Evolutionary conservation across 179 eudicot species (phyloP), one percentile per base, ranked within the genome.

Genomic region (Spergularia azorica): DNA sequence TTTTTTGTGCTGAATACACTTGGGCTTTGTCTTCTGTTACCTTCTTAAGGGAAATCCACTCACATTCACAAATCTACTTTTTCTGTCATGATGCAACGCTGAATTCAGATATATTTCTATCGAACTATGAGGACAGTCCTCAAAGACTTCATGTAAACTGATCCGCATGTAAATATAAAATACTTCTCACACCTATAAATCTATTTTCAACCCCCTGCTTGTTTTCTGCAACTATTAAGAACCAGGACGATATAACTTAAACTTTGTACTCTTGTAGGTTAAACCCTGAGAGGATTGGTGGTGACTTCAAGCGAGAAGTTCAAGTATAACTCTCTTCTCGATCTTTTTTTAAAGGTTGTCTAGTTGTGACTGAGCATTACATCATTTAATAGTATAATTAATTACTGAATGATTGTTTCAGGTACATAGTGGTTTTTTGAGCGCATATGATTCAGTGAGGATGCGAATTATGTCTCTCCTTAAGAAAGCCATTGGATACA

Each of bases 241-340:
- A 6, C 54, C 20, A 17, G 54, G 38, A 80, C 77, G 72, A 55
- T 54, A 46, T 21, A 56, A 15, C 38, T 36, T 38, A 46, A 63
- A 26, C 56, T n/a, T 73, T 73, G 39, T 75, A 69, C 68, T 75
- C 60, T 68, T 82, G 18, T 73, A 95, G 98, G 86, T 81, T 95
- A 79, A 95, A 95, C 76, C 99, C 99, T 57, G 99, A 93, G 85
- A 88, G 97, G 83, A 90, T 93, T 71, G 97, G 97, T 79, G 97
- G 97, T 60, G 95, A 95, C 82, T 93, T 89, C 84, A 93, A 86
- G 84, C 83, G 90, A 82, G 99, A 95, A 89, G 86, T 95, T 87
- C 99, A 95, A 85, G 98, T 93, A 86, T 60, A 71, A 58, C 36
- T 72, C 72, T 60, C 64, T 39, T 46, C 65, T 52, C 16, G 60